Evolutionary conservation across 805 yeast genomes (phyloP), one percentile per base, ranked within the genome.

Genomic region (Kazachstania martiniae): DNA sequence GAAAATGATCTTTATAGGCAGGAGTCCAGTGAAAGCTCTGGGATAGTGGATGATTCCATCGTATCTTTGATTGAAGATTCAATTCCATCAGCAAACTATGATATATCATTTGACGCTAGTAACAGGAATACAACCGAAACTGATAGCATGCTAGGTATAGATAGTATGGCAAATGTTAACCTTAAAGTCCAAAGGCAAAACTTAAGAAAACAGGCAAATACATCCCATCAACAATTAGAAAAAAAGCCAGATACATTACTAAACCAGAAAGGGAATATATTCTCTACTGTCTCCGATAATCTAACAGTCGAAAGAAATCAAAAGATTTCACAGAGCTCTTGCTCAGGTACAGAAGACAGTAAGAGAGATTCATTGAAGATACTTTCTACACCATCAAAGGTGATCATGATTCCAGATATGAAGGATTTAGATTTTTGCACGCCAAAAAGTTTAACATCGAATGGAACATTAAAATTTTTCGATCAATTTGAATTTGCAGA

Each of bases 141-240:
- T 10, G 56, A 53, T 34, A 28, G 36, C 10, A 28, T 44, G 16
- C 35, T 55, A 12, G 59, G 58, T 1, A 46, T 55, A 12, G 60
- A 55, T 35, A 34, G 39, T 9, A 45, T 49, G 21, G 60, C 58
- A 4, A 55, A 55, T 34, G 60, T 55, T 8, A 47, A 47, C 35
- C 32, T 55, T 17, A 55, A 51, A 34, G 19, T 41, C 23, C 60
- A 55, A 33, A 46, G 41, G 8, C 44, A 40, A 31, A 55, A 53
- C 29, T 29, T 53, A 7, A 37, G 38, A 32, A 43, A 33, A 27
- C 32, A 21, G 4, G 18, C 31, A 18, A 18, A 18, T 30, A 10
- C 7, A 8, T 7, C 14, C 6, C 26, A 24, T 8, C 26, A 24
- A 24, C 8, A 24, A 12, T 12, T 7, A 13, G 6, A 9, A 13